Conservation (phyloP, 345 rosid genomes). For the Schrenkiella parvula region DNA sequence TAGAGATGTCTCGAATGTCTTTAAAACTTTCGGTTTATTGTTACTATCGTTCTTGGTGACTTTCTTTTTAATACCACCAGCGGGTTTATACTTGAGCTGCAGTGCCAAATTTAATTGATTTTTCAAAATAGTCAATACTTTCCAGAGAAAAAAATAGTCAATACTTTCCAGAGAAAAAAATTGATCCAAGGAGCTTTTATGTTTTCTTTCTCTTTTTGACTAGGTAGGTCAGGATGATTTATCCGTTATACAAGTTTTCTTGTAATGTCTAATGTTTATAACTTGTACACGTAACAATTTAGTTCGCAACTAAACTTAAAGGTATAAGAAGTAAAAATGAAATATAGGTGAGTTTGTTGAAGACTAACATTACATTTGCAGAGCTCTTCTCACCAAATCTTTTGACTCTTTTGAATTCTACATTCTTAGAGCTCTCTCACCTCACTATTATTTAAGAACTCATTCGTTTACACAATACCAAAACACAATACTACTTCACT, state of each 20-base stretch:
- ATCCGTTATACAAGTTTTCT: background rate
- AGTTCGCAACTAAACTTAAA: background rate
- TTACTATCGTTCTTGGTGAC: background rate
- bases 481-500: background rate
- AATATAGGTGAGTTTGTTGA: slow-evolving; percentile 28
- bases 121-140: no score
- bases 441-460: slow-evolving; percentile 11
- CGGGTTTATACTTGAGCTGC: background rate
- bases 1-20: background rate
- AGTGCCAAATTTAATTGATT: background rate
- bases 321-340: background rate
- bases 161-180: background rate
- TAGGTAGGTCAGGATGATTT: background rate
- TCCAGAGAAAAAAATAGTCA: no score
- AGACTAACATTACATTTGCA: slow-evolving; percentile 16
- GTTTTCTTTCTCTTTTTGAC: background rate
- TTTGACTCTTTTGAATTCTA: background rate
- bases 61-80: background rate
- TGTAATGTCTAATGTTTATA: background rate
- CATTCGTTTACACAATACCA: slow-evolving; percentile 1
- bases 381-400: slow-evolving; percentile 22
- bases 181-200: background rate
- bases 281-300: background rate
- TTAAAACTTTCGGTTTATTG: background rate
- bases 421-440: background rate